Evolutionary conservation across 495 filamentous ascomycete genomes (phyloP).

Genomic region (Cairneyella variabilis): DNA sequence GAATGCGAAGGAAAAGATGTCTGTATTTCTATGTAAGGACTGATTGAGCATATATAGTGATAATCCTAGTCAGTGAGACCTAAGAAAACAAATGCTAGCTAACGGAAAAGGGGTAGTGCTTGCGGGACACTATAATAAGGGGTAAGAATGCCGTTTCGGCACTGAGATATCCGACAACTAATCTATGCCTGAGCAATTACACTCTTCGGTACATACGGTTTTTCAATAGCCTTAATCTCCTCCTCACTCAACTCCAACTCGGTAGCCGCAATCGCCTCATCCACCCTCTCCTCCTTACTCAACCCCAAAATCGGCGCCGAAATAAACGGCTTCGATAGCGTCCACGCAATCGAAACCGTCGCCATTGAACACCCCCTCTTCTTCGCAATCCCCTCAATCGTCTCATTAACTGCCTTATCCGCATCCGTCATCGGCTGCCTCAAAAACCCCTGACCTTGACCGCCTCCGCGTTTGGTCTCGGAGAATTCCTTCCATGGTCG

Average conservation of each 20-base stretch:
- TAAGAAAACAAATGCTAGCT: no score
- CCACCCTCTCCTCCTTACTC: conserved; percentile 48
- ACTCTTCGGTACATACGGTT: conserved; percentile 51
- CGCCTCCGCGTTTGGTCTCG: conserved; percentile 17
- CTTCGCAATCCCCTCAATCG: conserved; percentile 54
- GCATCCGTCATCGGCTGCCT: no score
- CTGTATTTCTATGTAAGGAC: no score
- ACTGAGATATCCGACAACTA: no score
- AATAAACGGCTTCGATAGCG: conserved; percentile 39
- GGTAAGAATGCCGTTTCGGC: no score
- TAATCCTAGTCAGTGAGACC: no score
- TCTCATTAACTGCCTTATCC: no score
- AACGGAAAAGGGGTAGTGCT: no score
- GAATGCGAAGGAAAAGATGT: no score
- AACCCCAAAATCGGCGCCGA: conserved; percentile 61
- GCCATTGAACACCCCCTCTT: conserved; percentile 55
- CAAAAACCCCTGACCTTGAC: not conserved
- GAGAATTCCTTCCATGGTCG: conserved; percentile 20
- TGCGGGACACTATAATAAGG: no score
- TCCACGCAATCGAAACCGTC: conserved; percentile 57
- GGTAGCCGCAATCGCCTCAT: conserved; percentile 49
- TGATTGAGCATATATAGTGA: no score
- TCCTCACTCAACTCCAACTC: conserved; percentile 47
- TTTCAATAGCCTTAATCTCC: conserved; percentile 57
- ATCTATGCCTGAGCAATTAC: no score